Evolutionary conservation across 805 yeast genomes (phyloP).

Genomic region (Yarrowia phangngaensis): DNA sequence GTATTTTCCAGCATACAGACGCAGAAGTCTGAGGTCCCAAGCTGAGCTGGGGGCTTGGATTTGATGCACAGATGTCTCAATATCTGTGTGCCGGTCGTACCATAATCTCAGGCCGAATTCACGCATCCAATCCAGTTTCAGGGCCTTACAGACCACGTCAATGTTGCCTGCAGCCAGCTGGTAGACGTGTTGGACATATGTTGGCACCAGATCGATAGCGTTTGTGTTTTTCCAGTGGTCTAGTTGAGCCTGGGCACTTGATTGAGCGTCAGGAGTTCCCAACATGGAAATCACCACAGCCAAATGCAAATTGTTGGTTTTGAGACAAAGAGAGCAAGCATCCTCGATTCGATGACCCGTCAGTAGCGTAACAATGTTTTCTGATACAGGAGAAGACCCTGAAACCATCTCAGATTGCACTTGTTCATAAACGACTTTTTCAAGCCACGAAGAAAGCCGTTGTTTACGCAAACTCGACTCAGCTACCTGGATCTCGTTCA

Average conservation of each 20-base stretch:
- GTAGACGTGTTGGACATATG: slow-evolving; percentile 33
- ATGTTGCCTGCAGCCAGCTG: slow-evolving; percentile 25
- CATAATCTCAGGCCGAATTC: slow-evolving; percentile 56
- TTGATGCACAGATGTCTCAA: background rate
- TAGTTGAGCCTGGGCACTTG: slow-evolving; percentile 16
- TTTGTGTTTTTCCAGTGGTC: slow-evolving; percentile 16
- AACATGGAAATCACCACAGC: slow-evolving; percentile 64
- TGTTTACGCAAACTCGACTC: slow-evolving; percentile 3
- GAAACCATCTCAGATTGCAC: slow-evolving; percentile 27
- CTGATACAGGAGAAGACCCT: slow-evolving; percentile 41
- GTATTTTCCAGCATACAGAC: slow-evolving; percentile 27
- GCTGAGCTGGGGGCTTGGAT: background rate
- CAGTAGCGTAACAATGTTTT: slow-evolving; percentile 45
- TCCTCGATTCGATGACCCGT: slow-evolving; percentile 51
- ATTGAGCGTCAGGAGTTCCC: slow-evolving; percentile 46
- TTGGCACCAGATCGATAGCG: slow-evolving; percentile 10
- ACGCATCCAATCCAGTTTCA: slow-evolving; percentile 62
- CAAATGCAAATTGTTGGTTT: slow-evolving; percentile 63
- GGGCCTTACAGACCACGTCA: slow-evolving; percentile 34
- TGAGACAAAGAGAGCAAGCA: slow-evolving; percentile 61
- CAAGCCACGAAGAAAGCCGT: slow-evolving; percentile 4
- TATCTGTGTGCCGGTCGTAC: slow-evolving; percentile 46
- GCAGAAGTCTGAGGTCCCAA: slow-evolving; percentile 28
- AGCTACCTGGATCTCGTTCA: background rate
- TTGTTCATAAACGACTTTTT: background rate